Conservation (phyloP, 495 filamentous ascomycete genomes). For the Hyaloscypha hepaticicola region DNA sequence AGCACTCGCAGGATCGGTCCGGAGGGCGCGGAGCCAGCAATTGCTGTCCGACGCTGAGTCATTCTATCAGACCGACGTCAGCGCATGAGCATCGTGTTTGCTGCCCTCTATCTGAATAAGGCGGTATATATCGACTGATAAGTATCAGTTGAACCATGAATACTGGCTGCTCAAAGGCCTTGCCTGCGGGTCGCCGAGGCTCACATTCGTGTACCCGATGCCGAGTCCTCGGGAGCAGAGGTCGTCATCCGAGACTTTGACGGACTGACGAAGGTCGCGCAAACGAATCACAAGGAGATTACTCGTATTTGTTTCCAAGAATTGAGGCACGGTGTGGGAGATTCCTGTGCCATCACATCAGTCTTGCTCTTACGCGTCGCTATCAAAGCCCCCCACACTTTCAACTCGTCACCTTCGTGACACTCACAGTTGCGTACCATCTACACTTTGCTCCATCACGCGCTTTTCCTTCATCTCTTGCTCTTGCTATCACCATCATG, state of each 20-base stretch:
- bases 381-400: background rate
- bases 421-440: slow-evolving; percentile 25
- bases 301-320: slow-evolving; percentile 8
- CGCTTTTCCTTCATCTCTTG: background rate
- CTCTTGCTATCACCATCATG: slow-evolving; percentile 16
- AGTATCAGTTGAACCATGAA: slow-evolving; percentile 14
- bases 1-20: slow-evolving; percentile 15
- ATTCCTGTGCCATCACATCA: background rate
- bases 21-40: slow-evolving; percentile 2
- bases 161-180: background rate
- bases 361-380: background rate
- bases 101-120: background rate
- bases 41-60: slow-evolving; percentile 27
- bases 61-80: slow-evolving; percentile 11
- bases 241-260: slow-evolving; percentile 22
- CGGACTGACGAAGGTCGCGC: slow-evolving; percentile 19
- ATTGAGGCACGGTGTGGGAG: slow-evolving; percentile 18
- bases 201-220: slow-evolving; percentile 25
- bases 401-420: slow-evolving; percentile 10
- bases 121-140: slow-evolving; percentile 14
- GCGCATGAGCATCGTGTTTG: slow-evolving; percentile 12
- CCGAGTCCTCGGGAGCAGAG: slow-evolving; percentile 26
- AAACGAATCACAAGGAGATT: slow-evolving; percentile 23
- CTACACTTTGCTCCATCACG: slow-evolving; percentile 2
- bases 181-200: slow-evolving; percentile 3